Conservation (phyloP, 768 basidiomycete species). For the Lactarius hengduanensis region DNA sequence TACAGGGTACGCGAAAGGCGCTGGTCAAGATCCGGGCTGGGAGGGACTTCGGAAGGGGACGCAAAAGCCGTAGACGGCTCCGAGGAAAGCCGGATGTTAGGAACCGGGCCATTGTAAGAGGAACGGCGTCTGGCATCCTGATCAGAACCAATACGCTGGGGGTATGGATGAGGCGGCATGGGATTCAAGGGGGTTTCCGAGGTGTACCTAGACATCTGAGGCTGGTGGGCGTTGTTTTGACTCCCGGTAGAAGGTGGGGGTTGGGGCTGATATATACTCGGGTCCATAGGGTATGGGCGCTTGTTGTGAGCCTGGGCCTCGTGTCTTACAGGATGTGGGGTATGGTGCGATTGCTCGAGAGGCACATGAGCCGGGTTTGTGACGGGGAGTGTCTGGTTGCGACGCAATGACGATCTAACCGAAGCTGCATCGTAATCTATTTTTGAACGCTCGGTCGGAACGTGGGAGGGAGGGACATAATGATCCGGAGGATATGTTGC, state of each 20-base stretch:
- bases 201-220: slow-evolving; percentile 1
- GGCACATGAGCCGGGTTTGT: slow-evolving; percentile 4
- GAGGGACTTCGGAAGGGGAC: not conserved
- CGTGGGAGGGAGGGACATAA: slow-evolving; percentile 8
- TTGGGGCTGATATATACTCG: slow-evolving; percentile 4
- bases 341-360: slow-evolving; percentile 14
- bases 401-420: slow-evolving; percentile 8
- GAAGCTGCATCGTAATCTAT: slow-evolving; percentile 3
- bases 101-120: not conserved
- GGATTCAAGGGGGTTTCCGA: not conserved
- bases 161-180: not conserved
- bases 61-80: not conserved
- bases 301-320: slow-evolving; percentile 13
- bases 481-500: slow-evolving; percentile 18
- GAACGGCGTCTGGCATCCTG: not conserved
- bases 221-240: slow-evolving; percentile 4
- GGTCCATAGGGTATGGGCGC: not conserved
- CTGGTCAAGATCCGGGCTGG: slow-evolving; percentile 12
- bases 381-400: slow-evolving; percentile 22
- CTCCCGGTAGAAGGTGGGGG: not conserved
- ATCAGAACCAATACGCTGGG: not conserved
- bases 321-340: not conserved
- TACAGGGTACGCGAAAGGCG: slow-evolving; percentile 21
- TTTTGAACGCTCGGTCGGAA: not conserved
- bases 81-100: not conserved